phyloP scores from a whole-genome alignment of 148 eudicot species.

The Fallopia convolvulus region DNA sequence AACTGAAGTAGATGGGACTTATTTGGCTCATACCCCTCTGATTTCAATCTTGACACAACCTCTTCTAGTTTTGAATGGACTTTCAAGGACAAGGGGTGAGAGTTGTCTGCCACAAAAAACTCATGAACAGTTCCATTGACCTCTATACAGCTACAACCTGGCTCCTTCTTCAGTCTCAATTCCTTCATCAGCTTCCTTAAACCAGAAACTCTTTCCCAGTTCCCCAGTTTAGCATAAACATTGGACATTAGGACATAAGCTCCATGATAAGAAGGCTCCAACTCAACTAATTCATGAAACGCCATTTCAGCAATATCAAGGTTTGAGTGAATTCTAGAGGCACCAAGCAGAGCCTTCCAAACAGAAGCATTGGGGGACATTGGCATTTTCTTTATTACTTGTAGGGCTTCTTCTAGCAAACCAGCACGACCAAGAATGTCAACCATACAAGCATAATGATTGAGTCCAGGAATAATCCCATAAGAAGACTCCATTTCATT shows the following conservation, averaged over 20 bases:
- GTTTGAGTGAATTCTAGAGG: conserved; percentile 31
- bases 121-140: conserved; percentile 28
- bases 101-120: conserved; percentile 39
- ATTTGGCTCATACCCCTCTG: conserved; percentile 24
- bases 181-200: conserved; percentile 41
- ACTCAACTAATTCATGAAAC: conserved; percentile 17
- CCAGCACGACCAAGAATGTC: conserved; percentile 42
- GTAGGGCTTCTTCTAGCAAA: conserved; percentile 29
- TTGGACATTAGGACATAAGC: conserved; percentile 40
- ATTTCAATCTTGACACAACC: conserved; percentile 24
- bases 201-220: conserved; percentile 30
- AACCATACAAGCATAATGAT: conserved; percentile 42
- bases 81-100: conserved; percentile 25
- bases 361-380: conserved; percentile 24
- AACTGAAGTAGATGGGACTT: conserved; percentile 30
- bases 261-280: conserved; percentile 37
- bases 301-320: conserved; percentile 28
- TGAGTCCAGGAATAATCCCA: conserved; percentile 21
- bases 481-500: conserved; percentile 24
- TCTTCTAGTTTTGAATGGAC: conserved; percentile 38
- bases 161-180: conserved; percentile 32
- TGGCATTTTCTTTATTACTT: conserved; percentile 31
- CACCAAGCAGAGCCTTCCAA: conserved; percentile 40
- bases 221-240: conserved; percentile 32
- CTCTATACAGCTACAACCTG: conserved; percentile 40